A percentile compares a stretch with the other conserved stretches of the same genome.
Conservation (phyloP, 768 basidiomycete genomes). For the Panellus pusillus region DNA sequence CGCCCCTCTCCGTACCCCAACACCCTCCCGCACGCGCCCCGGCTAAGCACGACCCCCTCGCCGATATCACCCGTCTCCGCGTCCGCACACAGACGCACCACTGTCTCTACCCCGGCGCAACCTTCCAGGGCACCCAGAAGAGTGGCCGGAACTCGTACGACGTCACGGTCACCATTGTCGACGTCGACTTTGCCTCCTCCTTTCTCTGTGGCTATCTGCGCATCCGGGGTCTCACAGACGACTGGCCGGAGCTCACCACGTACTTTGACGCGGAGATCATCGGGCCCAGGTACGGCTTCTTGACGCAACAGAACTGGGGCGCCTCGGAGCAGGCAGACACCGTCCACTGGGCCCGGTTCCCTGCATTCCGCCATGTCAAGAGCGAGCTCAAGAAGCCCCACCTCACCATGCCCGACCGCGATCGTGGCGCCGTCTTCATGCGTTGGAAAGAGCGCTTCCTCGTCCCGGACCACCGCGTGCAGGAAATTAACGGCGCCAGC, state of each 20-base stretch:
- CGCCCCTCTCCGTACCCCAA: slow-evolving; percentile 16
- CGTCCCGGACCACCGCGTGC: slow-evolving; percentile 91
- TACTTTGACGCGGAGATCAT: slow-evolving; percentile 98
- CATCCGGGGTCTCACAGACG: slow-evolving; percentile 89
- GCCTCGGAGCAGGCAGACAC: slow-evolving; percentile 90
- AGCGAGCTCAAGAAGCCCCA: slow-evolving; percentile 77
- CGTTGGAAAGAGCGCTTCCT: slow-evolving; percentile 96
- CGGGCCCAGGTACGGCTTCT: slow-evolving; percentile 85
- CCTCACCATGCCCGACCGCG: slow-evolving; percentile 74
- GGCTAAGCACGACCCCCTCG: slow-evolving; percentile 49
- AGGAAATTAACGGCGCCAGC: slow-evolving; percentile 92
- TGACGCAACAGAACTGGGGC: slow-evolving; percentile 82
- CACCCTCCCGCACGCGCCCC: slow-evolving; percentile 22
- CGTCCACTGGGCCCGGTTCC: slow-evolving; percentile 93
- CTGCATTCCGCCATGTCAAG: slow-evolving; percentile 81
- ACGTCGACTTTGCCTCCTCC: slow-evolving; percentile 85
- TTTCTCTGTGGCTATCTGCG: slow-evolving; percentile 90
- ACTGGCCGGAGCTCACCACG: slow-evolving; percentile 94
- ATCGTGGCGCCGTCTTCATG: slow-evolving; percentile 88
- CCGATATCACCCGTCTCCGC: slow-evolving; percentile 77
- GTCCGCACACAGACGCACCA: slow-evolving; percentile 71
- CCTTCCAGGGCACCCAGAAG: slow-evolving; percentile 91
- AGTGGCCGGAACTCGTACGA: slow-evolving; percentile 93
- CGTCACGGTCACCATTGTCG: slow-evolving; percentile 88
- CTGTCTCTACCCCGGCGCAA: slow-evolving; percentile 85